Conservation (phyloP, 192 early-diverging fungal genomes). For the Gryganskiella cystojenkinii region DNA sequence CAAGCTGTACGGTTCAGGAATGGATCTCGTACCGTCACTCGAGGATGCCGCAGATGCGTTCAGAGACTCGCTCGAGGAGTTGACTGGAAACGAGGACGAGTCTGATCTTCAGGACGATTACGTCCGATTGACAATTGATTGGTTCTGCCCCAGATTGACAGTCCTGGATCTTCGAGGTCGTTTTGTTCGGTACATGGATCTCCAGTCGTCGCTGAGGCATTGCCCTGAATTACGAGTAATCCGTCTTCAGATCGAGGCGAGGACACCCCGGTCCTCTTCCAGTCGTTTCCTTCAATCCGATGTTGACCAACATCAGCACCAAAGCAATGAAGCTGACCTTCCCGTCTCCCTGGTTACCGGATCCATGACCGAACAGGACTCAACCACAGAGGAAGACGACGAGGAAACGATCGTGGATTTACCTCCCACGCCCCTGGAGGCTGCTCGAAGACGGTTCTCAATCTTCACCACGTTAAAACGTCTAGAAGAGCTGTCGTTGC, state of each 20-base stretch:
- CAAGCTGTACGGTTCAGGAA: constrained; percentile 17
- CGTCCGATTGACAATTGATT: constrained; percentile 12
- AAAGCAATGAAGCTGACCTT: too few species aligned
- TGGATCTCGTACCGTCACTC: constrained; percentile 10
- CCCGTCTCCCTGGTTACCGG: too few species aligned
- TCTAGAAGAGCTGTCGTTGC: constrained; percentile 21
- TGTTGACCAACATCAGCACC: too few species aligned
- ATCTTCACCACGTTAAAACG: constrained; percentile 15
- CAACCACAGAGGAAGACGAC: background rate
- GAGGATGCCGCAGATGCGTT: constrained; percentile 39
- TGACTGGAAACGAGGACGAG: constrained; percentile 33
- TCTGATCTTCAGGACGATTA: constrained; percentile 12
- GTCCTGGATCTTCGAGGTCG: constrained; percentile 20
- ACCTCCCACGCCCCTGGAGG: too few species aligned
- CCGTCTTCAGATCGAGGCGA: constrained; percentile 13
- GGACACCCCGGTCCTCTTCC: background rate
- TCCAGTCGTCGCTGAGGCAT: constrained; percentile 4
- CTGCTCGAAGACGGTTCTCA: constrained; percentile 2
- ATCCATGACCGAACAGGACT: too few species aligned
- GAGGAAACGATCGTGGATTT: background rate
- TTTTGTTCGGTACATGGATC: constrained; percentile 28
- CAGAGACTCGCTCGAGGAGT: constrained; percentile 19
- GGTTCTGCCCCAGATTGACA: constrained; percentile 12
- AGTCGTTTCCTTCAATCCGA: too few species aligned
- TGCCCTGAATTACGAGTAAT: constrained; percentile 14